Evolutionary conservation across 495 filamentous ascomycete genomes (phyloP).

Genomic region (Eremomyces bilateralis): DNA sequence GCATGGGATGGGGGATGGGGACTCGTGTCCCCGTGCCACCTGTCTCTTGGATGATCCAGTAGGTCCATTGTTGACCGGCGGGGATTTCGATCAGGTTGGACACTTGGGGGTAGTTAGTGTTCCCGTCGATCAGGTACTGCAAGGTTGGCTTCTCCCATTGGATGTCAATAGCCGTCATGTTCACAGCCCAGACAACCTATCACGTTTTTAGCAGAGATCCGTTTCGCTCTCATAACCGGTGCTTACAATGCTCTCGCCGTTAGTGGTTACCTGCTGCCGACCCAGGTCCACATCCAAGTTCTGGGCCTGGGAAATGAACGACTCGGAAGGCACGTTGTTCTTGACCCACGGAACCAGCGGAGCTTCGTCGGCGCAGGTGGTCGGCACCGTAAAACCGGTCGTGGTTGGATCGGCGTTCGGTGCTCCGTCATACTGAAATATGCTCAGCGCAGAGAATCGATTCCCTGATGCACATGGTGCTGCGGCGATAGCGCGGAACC

Average conservation of each 20-base stretch:
- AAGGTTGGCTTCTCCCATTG: conserved; percentile 19
- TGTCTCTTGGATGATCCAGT: conserved; percentile 19
- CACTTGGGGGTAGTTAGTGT: conserved; percentile 13
- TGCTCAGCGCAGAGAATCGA: conserved; percentile 3
- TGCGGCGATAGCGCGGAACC: conserved; percentile 16
- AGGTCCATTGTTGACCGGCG: conserved; percentile 15
- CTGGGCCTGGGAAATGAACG: conserved; percentile 10
- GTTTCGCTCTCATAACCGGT: too few species aligned
- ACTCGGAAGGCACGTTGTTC: conserved; percentile 11
- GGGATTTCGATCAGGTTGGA: conserved; percentile 19
- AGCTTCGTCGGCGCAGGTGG: conserved; percentile 8
- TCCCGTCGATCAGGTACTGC: conserved; percentile 14
- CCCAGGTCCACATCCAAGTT: conserved; percentile 13
- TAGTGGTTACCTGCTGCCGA: conserved; percentile 11
- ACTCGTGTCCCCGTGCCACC: conserved; percentile 3
- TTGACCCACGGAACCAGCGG: conserved; percentile 12
- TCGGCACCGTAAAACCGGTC: not conserved
- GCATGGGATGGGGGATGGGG: conserved; percentile 16
- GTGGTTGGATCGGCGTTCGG: conserved; percentile 1
- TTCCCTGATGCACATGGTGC: conserved; percentile 8
- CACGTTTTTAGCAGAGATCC: too few species aligned
- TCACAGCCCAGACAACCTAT: conserved; percentile 20
- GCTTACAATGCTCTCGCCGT: conserved; percentile 16
- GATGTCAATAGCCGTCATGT: conserved; percentile 17
- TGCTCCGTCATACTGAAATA: conserved; percentile 6